Conservation (phyloP, 2,329 filamentous ascomycete genomes). For the Gnomoniopsis smithogilvyi region DNA sequence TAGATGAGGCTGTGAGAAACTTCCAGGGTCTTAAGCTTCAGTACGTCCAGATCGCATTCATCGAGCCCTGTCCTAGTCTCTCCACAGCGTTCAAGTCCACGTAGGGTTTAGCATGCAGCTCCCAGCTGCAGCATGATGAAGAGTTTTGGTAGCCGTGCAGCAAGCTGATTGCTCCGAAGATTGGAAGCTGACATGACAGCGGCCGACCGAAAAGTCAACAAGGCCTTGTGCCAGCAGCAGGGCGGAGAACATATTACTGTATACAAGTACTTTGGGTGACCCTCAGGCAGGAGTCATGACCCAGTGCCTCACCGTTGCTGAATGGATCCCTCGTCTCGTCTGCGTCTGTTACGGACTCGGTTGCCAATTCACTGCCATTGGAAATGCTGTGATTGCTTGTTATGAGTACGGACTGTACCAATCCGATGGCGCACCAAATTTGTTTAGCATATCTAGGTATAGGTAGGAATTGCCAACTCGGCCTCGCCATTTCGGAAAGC, state of each 20-base stretch:
- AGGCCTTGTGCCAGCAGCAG: not conserved
- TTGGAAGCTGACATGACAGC: not conserved
- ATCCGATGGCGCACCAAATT: too few species aligned
- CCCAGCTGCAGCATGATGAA: not conserved
- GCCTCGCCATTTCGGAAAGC: not conserved
- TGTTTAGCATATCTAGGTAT: too few species aligned
- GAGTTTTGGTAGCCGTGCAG: not conserved
- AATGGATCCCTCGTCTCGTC: not conserved
- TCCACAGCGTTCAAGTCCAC: not conserved
- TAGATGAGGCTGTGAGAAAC: not conserved
- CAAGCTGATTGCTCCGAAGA: not conserved
- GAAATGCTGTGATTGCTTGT: too few species aligned
- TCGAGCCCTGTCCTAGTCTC: not conserved
- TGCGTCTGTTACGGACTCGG: too few species aligned
- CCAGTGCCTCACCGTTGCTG: not conserved
- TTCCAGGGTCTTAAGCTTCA: not conserved
- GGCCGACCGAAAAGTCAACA: slow-evolving; percentile 2
- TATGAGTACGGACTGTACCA: too few species aligned
- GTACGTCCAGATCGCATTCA: too few species aligned
- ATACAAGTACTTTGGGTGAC: not conserved
- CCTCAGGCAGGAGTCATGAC: not conserved
- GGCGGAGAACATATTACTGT: not conserved
- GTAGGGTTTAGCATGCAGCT: not conserved
- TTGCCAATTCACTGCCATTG: too few species aligned
- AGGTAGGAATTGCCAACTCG: not conserved